Evolutionary conservation across 306 rosid species (phyloP).

Genomic region (Pachyrhizus erosus): DNA sequence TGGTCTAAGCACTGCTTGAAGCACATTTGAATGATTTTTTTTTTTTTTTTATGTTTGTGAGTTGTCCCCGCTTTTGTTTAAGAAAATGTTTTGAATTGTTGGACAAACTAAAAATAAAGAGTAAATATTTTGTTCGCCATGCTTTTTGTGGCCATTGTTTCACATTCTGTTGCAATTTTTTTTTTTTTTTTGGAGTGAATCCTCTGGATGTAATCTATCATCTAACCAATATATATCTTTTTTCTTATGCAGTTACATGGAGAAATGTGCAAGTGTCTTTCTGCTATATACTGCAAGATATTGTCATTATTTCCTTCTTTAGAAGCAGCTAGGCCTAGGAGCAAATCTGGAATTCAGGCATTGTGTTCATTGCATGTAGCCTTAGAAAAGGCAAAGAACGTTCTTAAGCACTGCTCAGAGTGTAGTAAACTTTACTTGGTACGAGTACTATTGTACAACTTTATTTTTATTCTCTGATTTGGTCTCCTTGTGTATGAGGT

Average conservation of each 20-base stretch:
- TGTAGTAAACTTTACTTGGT: constrained; percentile 91
- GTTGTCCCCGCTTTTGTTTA: neutral
- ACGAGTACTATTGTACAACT: constrained; percentile 34
- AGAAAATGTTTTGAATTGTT: constrained; percentile 31
- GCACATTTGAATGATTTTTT: constrained; percentile 3
- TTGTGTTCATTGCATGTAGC: constrained; percentile 87
- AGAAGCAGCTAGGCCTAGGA: constrained; percentile 88
- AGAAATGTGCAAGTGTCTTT: constrained; percentile 80
- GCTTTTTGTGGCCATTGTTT: constrained; percentile 17
- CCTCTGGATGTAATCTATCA: neutral
- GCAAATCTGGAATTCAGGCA: constrained; percentile 90
- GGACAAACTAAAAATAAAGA: neutral
- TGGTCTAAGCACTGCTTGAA: constrained; percentile 2
- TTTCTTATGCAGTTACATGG: constrained; percentile 71
- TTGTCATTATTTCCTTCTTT: constrained; percentile 76
- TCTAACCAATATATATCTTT: neutral
- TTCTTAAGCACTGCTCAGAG: constrained; percentile 85
- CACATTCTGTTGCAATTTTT: neutral
- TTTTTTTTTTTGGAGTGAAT: neutral
- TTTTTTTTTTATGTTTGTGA: constrained; percentile 10
- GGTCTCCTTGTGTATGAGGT: neutral
- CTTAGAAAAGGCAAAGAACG: constrained; percentile 74
- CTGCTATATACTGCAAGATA: constrained; percentile 71
- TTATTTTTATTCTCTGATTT: neutral
- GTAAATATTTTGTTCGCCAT: constrained; percentile 1